Conservation (phyloP, 2,329 filamentous ascomycete genomes). For the Exophiala phaeomuriformis region DNA sequence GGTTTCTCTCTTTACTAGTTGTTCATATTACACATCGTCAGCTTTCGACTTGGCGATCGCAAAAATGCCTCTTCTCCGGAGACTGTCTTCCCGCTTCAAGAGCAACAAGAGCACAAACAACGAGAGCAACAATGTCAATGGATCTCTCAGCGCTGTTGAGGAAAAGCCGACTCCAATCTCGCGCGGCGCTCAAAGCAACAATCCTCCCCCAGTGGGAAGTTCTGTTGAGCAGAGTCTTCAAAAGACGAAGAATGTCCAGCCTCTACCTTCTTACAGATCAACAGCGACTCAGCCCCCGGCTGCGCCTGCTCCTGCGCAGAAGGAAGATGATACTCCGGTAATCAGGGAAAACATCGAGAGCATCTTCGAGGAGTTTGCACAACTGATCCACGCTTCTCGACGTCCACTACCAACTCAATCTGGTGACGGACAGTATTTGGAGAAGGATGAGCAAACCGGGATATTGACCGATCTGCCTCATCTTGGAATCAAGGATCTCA, state of each 20-base stretch:
- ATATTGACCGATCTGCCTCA: constrained; percentile 52
- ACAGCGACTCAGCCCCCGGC: background rate
- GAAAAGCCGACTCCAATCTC: constrained; percentile 11
- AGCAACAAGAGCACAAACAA: constrained; percentile 3
- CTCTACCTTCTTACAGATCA: constrained; percentile 3
- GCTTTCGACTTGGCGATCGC: background rate
- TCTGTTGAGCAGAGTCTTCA: constrained; percentile 15
- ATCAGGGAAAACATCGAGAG: constrained; percentile 37
- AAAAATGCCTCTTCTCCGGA: constrained; percentile 12
- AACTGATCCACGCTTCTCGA: constrained; percentile 48
- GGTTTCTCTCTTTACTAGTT: background rate
- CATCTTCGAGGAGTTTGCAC: constrained; percentile 40
- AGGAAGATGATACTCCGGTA: constrained; percentile 29
- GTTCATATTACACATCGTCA: background rate
- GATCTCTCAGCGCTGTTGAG: constrained; percentile 11
- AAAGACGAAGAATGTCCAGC: constrained; percentile 13
- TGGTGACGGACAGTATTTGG: constrained; percentile 55
- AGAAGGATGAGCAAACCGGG: constrained; percentile 44
- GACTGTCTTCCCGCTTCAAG: constrained; percentile 15
- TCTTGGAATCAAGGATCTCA: constrained; percentile 52
- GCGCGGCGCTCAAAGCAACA: constrained; percentile 24
- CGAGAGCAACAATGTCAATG: constrained; percentile 1
- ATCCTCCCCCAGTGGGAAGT: constrained; percentile 4
- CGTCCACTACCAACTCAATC: constrained; percentile 57
- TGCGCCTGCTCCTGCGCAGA: background rate